These are phyloP conservation scores for Niebla homalea DNA, from an alignment of 495 filamentous ascomycete species.

Conservation along the genomic window DNA sequence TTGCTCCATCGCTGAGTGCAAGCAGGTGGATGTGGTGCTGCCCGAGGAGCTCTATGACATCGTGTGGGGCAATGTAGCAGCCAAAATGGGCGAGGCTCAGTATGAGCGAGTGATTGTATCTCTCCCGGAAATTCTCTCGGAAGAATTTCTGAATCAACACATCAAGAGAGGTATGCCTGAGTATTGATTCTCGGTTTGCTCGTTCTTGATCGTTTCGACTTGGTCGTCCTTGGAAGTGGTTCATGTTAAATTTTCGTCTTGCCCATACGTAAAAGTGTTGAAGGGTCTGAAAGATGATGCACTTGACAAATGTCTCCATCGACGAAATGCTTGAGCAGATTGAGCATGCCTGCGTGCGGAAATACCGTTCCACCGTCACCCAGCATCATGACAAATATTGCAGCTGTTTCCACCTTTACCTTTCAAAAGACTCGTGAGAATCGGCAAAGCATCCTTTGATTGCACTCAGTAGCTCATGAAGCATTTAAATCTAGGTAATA, in stretches of 20 bases:
- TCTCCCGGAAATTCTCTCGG: slow-evolving; percentile 54
- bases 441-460: neutral
- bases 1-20: slow-evolving; percentile 9
- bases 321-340: too few species aligned
- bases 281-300: too few species aligned
- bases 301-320: too few species aligned
- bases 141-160: slow-evolving; percentile 73
- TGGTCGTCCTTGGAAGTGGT: too few species aligned
- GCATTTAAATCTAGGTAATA: slow-evolving; percentile 44
- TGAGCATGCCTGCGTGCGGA: too few species aligned
- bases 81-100: slow-evolving; percentile 27
- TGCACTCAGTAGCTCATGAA: neutral
- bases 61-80: slow-evolving; percentile 41
- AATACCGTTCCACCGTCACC: too few species aligned
- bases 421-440: too few species aligned
- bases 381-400: too few species aligned
- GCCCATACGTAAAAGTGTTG: too few species aligned
- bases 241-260: too few species aligned
- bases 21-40: slow-evolving; percentile 60
- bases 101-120: slow-evolving; percentile 67
- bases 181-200: too few species aligned
- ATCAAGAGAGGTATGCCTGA: slow-evolving; percentile 58
- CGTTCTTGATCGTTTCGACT: neutral
- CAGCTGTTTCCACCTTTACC: too few species aligned
- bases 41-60: slow-evolving; percentile 51